Conservation (phyloP, 2,329 filamentous ascomycete species). For the Ophiostoma populinum region DNA sequence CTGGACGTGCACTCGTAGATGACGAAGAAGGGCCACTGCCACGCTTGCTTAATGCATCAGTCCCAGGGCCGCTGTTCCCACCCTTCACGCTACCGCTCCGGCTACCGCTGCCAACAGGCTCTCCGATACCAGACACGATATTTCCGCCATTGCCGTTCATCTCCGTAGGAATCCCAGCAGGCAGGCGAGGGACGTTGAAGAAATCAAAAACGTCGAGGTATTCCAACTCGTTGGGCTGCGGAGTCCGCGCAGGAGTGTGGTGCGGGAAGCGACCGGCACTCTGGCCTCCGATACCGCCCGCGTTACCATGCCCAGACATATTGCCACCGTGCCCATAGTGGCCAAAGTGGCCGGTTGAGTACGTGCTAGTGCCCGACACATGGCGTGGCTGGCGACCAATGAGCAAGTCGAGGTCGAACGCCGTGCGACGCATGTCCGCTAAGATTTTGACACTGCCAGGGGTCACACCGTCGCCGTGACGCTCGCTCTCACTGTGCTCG, state of each 20-base stretch:
- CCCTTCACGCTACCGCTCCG: not conserved
- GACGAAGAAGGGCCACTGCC: not conserved
- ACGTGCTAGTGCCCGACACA: constrained; percentile 13
- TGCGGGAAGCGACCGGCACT: constrained; percentile 24
- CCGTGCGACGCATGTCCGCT: constrained; percentile 79
- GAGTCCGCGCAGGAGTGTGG: constrained; percentile 46
- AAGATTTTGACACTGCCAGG: constrained; percentile 74
- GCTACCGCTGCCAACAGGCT: constrained; percentile 1
- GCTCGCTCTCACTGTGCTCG: constrained; percentile 66
- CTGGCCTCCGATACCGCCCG: constrained; percentile 8
- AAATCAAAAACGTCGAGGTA: constrained; percentile 90
- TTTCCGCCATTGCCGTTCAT: constrained; percentile 5
- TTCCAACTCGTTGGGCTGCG: constrained; percentile 68
- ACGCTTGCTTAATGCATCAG: not conserved
- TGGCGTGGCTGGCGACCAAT: constrained; percentile 63
- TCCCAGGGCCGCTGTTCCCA: not conserved
- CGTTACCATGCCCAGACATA: constrained; percentile 8
- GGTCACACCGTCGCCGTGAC: constrained; percentile 55
- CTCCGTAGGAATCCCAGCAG: constrained; percentile 22
- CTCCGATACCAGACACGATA: constrained; percentile 2
- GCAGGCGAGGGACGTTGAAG: constrained; percentile 73
- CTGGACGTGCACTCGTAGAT: not conserved
- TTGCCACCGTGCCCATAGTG: constrained; percentile 1
- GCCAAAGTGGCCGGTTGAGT: constrained; percentile 3
- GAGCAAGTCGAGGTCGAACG: constrained; percentile 77